Conservation (phyloP, 495 filamentous ascomycete genomes). For the Aspergillus kassunensis region DNA sequence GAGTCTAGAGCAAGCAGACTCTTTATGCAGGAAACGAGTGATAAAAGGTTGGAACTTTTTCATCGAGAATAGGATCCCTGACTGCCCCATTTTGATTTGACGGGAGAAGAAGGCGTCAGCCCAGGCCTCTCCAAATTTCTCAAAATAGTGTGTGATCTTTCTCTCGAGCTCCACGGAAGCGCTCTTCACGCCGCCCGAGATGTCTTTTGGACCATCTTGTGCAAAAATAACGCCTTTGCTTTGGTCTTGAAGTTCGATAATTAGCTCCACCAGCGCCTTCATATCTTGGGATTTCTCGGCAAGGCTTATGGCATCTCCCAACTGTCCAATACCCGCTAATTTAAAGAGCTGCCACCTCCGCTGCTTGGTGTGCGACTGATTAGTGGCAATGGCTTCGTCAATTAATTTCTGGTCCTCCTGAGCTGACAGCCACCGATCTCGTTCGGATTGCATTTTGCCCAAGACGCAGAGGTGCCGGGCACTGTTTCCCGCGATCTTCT, state of each 20-base stretch:
- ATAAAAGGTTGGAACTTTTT: constrained; percentile 61
- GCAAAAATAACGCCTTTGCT: constrained; percentile 21
- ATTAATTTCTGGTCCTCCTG: constrained; percentile 43
- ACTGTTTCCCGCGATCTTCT: constrained; percentile 50
- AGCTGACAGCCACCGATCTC: constrained; percentile 54
- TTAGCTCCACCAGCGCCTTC: constrained; percentile 61
- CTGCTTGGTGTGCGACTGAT: constrained; percentile 46
- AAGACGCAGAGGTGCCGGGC: constrained; percentile 52
- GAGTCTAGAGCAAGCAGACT: constrained; percentile 67
- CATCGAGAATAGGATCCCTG: constrained; percentile 61
- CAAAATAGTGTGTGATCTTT: constrained; percentile 60
- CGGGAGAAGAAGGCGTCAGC: constrained; percentile 76
- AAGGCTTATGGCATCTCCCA: constrained; percentile 63
- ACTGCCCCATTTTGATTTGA: constrained; percentile 60
- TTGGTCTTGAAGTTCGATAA: constrained; percentile 47
- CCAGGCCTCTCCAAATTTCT: constrained; percentile 69
- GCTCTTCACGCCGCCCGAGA: constrained; percentile 13
- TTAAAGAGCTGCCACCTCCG: constrained; percentile 56
- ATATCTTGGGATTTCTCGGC: constrained; percentile 72
- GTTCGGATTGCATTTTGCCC: constrained; percentile 59
- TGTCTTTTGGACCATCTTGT: constrained; percentile 6
- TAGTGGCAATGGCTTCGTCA: constrained; percentile 44
- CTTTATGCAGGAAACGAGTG: constrained; percentile 69
- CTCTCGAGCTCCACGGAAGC: constrained; percentile 36
- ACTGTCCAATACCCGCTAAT: constrained; percentile 64